phyloP scores from a whole-genome alignment of 129 eudicot genomes.

The Helianthus annuus region HanXRQr2.0-SUNRISE NC_035435.2:99469788-99470287 shows the following conservation, averaged over 20 bases:
- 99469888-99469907: too few species aligned
- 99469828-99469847: too few species aligned
- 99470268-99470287: neutral
- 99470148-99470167: slow-evolving; percentile 3
- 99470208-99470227: neutral
- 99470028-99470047: slow-evolving; percentile 68
- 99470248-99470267: neutral
- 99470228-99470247: neutral
- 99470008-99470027: slow-evolving; percentile 95
- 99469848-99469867: too few species aligned
- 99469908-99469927: neutral
- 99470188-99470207: slow-evolving; percentile 7
- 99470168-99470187: neutral
- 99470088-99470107: neutral
- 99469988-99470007: slow-evolving; percentile 99
- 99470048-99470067: neutral
- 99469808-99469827: too few species aligned
- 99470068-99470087: neutral
- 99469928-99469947: slow-evolving; percentile 10
- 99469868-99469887: too few species aligned
- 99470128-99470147: neutral
- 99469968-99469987: slow-evolving; percentile 85
- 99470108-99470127: slow-evolving; percentile 3
- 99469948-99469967: slow-evolving; percentile 45
- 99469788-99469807: too few species aligned